phyloP scores from a whole-genome alignment of 495 filamentous ascomycete genomes.

The Xylaria curta region DNA sequence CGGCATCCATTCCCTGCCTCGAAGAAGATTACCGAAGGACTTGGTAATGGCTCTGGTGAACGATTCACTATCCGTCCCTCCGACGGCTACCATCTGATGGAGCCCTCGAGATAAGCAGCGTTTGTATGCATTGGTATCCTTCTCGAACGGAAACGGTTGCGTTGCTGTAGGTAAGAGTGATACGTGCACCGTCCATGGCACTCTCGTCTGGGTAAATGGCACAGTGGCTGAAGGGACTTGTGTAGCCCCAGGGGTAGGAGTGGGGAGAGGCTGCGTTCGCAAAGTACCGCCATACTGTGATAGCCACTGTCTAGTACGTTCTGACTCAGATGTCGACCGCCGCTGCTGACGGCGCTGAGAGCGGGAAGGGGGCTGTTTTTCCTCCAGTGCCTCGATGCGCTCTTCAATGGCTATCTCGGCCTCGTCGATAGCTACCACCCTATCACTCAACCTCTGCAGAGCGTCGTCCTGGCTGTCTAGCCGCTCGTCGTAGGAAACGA shows the following conservation, averaged over 20 bases:
- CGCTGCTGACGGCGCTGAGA: constrained; percentile 36
- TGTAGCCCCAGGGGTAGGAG: constrained; percentile 16
- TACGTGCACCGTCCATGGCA: constrained; percentile 62
- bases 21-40: constrained; percentile 56
- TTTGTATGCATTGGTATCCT: constrained; percentile 64
- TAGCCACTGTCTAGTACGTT: constrained; percentile 27
- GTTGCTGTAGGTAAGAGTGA: constrained; percentile 58
- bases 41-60: constrained; percentile 53
- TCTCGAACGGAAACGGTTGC: constrained; percentile 64
- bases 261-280: constrained; percentile 23
- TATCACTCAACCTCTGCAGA: constrained; percentile 49
- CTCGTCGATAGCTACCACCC: constrained; percentile 56
- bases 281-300: constrained; percentile 32
- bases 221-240: constrained; percentile 24
- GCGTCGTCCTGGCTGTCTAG: constrained; percentile 48
- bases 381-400: constrained; percentile 56
- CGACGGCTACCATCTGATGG: constrained; percentile 58
- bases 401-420: constrained; percentile 59
- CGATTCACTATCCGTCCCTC: constrained; percentile 53
- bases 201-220: constrained; percentile 30
- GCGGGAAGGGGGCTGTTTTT: constrained; percentile 25
- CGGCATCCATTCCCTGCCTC: constrained; percentile 58
- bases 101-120: constrained; percentile 62
- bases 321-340: constrained; percentile 40
- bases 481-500: constrained; percentile 52